Conservation (phyloP, 345 rosid genomes). For the Mallotus nudiflorus region DNA sequence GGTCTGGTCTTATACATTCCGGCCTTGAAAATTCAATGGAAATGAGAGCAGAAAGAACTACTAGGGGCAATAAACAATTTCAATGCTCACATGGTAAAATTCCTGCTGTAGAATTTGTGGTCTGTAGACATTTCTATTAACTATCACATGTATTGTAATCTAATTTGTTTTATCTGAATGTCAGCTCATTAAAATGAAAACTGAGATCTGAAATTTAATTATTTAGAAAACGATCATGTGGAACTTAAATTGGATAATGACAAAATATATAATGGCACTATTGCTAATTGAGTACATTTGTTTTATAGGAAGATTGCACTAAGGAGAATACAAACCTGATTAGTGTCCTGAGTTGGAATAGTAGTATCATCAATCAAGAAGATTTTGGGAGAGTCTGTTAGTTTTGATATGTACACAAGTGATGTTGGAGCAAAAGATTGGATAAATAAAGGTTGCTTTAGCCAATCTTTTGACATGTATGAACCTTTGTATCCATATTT, state of each 20-base stretch:
- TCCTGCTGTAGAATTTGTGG: too few species aligned
- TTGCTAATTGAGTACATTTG: background rate
- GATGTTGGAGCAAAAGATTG: conserved; percentile 98
- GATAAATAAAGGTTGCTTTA: conserved; percentile 75
- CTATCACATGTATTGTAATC: background rate
- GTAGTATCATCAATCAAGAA: conserved; percentile 76
- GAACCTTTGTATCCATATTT: conserved; percentile 84
- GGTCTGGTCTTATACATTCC: too few species aligned
- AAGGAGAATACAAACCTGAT: conserved; percentile 52
- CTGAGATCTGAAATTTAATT: background rate
- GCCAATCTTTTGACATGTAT: conserved; percentile 80
- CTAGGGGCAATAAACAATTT: too few species aligned
- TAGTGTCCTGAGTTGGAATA: conserved; percentile 78
- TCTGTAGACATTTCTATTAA: background rate
- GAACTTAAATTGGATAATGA: conserved; percentile 3
- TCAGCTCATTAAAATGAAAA: background rate
- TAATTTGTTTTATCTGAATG: background rate
- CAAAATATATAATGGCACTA: background rate
- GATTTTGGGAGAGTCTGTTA: conserved; percentile 76
- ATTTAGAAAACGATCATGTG: background rate
- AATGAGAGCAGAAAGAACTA: too few species aligned
- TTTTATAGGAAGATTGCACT: background rate
- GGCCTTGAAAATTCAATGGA: too few species aligned
- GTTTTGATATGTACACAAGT: conserved; percentile 57
- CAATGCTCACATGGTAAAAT: too few species aligned